phyloP scores from a whole-genome alignment of 2,329 filamentous ascomycete species.

The Aspergillus sp. region DNA sequence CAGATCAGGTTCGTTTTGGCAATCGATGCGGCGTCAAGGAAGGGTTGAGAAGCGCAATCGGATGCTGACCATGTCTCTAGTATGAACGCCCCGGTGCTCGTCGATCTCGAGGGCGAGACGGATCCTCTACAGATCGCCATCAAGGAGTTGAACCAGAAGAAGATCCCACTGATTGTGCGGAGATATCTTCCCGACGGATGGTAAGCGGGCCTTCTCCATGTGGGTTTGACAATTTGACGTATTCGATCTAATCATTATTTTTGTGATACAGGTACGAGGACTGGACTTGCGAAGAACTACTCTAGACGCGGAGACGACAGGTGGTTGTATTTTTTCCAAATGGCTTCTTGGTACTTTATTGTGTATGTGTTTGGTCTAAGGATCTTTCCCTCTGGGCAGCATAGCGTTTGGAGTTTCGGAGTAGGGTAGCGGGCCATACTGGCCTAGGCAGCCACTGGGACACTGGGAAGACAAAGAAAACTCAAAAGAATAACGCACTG shows the following conservation, averaged over 20 bases:
- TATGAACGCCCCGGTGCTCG: slow-evolving; percentile 95
- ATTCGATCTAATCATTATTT: slow-evolving; percentile 16
- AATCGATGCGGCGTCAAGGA: background rate
- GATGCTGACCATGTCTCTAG: slow-evolving; percentile 48
- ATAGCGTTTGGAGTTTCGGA: slow-evolving; percentile 47
- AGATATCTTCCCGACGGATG: slow-evolving; percentile 95
- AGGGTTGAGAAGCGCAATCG: background rate
- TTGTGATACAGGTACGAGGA: slow-evolving; percentile 78
- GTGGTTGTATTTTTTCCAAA: slow-evolving; percentile 21
- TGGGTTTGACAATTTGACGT: background rate
- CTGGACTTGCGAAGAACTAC: slow-evolving; percentile 96
- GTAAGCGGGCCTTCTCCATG: slow-evolving; percentile 54
- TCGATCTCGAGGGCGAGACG: slow-evolving; percentile 95
- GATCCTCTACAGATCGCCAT: slow-evolving; percentile 96
- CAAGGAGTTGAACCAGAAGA: slow-evolving; percentile 97
- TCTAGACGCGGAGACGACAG: slow-evolving; percentile 46
- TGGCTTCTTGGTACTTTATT: slow-evolving; percentile 27
- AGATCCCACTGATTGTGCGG: slow-evolving; percentile 93
- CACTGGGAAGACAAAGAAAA: slow-evolving; percentile 15
- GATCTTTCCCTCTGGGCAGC: slow-evolving; percentile 29
- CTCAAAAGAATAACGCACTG: slow-evolving; percentile 18
- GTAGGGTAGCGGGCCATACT: slow-evolving; percentile 20
- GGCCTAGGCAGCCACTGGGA: slow-evolving; percentile 17
- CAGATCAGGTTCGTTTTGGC: slow-evolving; percentile 77
- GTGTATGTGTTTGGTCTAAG: slow-evolving; percentile 20